Conservation (phyloP, 106 monocot species). For the Dioscorea alata region DNA sequence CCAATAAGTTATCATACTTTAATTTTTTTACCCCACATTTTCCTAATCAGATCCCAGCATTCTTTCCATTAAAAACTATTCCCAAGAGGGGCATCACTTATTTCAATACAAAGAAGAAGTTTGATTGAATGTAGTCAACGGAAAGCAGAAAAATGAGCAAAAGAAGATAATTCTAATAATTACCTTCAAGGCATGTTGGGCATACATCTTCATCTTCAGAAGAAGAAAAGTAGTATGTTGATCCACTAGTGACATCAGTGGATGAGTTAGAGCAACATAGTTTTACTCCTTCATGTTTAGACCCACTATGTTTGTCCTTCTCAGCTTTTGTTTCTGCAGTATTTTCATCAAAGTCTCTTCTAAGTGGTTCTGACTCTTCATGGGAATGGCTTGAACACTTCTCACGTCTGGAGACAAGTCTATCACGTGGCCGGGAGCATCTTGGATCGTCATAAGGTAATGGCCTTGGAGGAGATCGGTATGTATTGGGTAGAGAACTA, state of each 20-base stretch:
- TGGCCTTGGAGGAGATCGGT: conserved; percentile 66
- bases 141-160: background rate
- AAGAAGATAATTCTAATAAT: background rate
- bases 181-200: conserved; percentile 96
- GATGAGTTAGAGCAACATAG: conserved; percentile 21
- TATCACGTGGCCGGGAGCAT: conserved; percentile 34
- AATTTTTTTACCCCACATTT: background rate
- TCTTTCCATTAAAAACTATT: background rate
- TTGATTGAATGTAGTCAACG: no score
- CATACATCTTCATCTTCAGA: conserved; percentile 89
- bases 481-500: conserved; percentile 45
- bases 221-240: conserved; percentile 33
- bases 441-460: conserved; percentile 81
- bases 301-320: conserved; percentile 17
- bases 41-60: background rate
- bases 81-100: background rate
- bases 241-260: conserved; percentile 19
- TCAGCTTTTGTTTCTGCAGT: conserved; percentile 14
- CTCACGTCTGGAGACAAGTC: conserved; percentile 29
- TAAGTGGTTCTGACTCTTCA: conserved; percentile 54
- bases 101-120: background rate
- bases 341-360: conserved; percentile 15
- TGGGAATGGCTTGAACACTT: conserved; percentile 50
- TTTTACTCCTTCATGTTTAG: conserved; percentile 31
- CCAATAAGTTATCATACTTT: background rate